Conservation (phyloP, 2,329 filamentous ascomycete genomes). For the Leptographium radiaticola region DNA sequence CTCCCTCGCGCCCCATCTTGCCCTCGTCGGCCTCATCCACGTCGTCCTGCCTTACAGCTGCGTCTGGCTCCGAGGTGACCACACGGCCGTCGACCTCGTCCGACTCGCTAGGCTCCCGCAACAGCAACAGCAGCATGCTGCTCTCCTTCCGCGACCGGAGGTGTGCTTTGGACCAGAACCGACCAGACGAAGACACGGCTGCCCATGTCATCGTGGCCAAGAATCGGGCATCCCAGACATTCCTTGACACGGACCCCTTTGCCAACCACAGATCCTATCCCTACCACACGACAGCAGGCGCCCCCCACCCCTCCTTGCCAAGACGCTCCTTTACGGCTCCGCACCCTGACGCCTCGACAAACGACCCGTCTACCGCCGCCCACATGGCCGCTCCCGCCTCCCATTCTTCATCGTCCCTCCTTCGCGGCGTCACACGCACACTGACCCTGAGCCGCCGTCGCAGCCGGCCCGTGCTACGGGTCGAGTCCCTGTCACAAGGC, state of each 20-base stretch:
- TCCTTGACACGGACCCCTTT: conserved; percentile 42
- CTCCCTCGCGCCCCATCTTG: conserved; percentile 18
- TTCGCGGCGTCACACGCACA: conserved; percentile 35
- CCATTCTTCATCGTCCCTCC: conserved; percentile 28
- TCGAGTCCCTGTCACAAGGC: background rate
- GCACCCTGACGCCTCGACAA: background rate
- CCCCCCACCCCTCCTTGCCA: conserved; percentile 13
- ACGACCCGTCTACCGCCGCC: background rate
- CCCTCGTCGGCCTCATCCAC: conserved; percentile 7
- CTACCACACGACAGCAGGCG: conserved; percentile 8
- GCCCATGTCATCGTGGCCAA: background rate
- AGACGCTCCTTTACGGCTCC: conserved; percentile 11
- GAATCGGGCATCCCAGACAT: conserved; percentile 21
- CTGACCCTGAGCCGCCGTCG: conserved; percentile 42
- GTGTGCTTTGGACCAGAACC: conserved; percentile 6
- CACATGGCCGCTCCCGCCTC: background rate
- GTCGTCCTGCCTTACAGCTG: background rate
- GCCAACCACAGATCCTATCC: conserved; percentile 22
- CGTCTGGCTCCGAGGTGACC: background rate
- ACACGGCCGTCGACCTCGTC: background rate
- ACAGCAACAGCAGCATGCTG: conserved; percentile 1
- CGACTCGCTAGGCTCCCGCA: background rate
- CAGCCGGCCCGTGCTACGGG: conserved; percentile 34
- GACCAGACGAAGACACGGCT: background rate
- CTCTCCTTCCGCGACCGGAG: conserved; percentile 13